phyloP scores from a whole-genome alignment of 306 rosid species.

The Vigna nakashimae region DNA sequence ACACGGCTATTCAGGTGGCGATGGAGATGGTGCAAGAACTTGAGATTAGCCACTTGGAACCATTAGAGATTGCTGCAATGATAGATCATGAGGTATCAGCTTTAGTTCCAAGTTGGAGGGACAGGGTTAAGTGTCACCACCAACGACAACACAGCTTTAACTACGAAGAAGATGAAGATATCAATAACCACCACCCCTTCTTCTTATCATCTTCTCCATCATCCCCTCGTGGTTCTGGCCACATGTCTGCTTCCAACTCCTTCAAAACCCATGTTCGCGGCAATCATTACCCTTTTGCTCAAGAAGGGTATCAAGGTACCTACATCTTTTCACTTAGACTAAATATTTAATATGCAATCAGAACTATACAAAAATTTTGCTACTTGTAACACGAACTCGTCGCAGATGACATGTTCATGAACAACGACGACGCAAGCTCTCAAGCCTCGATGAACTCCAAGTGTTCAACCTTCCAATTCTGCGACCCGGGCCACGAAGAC shows the following conservation, averaged over 20 bases:
- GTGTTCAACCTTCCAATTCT: constrained; percentile 59
- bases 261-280: constrained; percentile 40
- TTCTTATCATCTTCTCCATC: constrained; percentile 52
- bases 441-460: constrained; percentile 66
- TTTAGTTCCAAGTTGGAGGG: constrained; percentile 68
- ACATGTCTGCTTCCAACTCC: constrained; percentile 44
- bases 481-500: constrained; percentile 50
- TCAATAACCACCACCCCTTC: constrained; percentile 54
- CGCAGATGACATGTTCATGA: constrained; percentile 53
- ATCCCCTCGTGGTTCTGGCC: constrained; percentile 61
- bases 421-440: constrained; percentile 69
- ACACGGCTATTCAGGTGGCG: constrained; percentile 80
- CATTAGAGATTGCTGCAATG: constrained; percentile 75
- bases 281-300: constrained; percentile 29
- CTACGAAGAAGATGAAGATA: constrained; percentile 59
- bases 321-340: neutral
- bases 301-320: constrained; percentile 64
- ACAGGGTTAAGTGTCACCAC: constrained; percentile 38
- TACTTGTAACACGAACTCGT: neutral
- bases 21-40: constrained; percentile 89
- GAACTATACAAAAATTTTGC: neutral
- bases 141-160: constrained; percentile 63
- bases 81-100: constrained; percentile 74
- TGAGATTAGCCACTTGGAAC: constrained; percentile 78
- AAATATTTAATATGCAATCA: neutral